Evolutionary conservation across 805 yeast genomes (phyloP), one percentile per base, ranked within the genome.

Genomic region (Pichia exigua): DNA sequence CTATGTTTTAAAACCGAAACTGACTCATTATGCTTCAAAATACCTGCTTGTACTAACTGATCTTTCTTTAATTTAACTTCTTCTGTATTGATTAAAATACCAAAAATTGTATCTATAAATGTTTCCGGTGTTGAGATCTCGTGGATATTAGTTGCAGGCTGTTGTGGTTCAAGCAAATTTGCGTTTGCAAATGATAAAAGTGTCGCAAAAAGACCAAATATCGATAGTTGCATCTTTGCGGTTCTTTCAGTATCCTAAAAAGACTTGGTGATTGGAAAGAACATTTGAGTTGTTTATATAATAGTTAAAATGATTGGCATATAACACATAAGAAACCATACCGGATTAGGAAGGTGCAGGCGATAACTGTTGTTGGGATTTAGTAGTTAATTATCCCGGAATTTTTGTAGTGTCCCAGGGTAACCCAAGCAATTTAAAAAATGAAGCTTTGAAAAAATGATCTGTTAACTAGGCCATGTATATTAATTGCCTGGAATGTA

Each of bases 51-150:
- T 27, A 59, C 10, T 18, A 49, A 42, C 1, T 21, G 18, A 12
- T 39, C 21, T 44, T 60, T 60, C 20, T 27, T 13, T 1, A 28
- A 11, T 20, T 43, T 32, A 1, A 54, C 57, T 17, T 54, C 51
- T 1, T 50, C 54, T 6, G 57, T 39, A 35, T 57, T 56, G 4
- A 62, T 49, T 21, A 64, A 39, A 9, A 48, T 59, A 4, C 67
- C 67, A 44, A 58, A 63, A 9, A 64, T 48, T 11, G 50, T 39
- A 45, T 63, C 67, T 55, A 62, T 58, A 28, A 61, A 61, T 4
- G 62, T 45, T 5, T 26, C 42, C 26, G 54, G 54, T 22, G 44
- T 10, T 24, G 24, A 35, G 8, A 35, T 17, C n/a, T 35, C 39
- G n/a, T 17, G 8, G 8, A 11, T n/a, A 35, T 32, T 26, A 24